Percentiles rank a stretch among this genome's conserved stretches.
Evolutionary conservation across 495 filamentous ascomycete species (phyloP).

Genomic region (Astrothelium subdiscretum): DNA sequence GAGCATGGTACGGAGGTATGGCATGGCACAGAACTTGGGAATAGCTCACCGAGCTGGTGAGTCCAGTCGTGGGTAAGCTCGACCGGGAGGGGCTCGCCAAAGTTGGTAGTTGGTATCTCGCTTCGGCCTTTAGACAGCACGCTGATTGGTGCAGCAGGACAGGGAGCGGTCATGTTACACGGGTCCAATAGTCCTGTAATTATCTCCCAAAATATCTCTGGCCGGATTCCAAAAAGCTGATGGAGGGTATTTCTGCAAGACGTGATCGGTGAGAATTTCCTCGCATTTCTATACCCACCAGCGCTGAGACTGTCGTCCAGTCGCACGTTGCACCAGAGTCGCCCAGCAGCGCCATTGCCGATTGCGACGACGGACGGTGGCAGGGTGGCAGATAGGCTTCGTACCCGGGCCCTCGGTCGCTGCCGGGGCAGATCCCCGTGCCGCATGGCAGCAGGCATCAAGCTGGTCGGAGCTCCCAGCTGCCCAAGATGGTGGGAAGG

Average conservation of each 20-base stretch:
- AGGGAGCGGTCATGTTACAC: neutral
- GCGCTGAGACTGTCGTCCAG: neutral
- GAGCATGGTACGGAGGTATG: neutral
- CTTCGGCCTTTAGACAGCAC: neutral
- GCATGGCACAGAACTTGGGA: neutral
- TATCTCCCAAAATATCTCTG: neutral
- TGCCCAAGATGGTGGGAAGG: neutral
- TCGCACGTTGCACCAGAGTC: conserved; percentile 1
- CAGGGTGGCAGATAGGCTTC: neutral
- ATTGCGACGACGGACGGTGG: conserved; percentile 1
- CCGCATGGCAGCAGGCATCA: conserved; percentile 2
- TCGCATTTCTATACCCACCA: neutral
- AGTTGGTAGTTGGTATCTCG: neutral
- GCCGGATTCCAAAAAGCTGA: neutral
- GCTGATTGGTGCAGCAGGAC: neutral
- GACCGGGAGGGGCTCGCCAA: neutral
- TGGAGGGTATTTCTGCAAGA: neutral
- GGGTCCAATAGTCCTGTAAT: conserved; percentile 3
- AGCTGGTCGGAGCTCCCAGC: conserved; percentile 1
- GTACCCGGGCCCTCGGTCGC: neutral
- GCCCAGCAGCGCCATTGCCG: conserved; percentile 1
- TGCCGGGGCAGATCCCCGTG: conserved; percentile 1
- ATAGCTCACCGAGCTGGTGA: neutral
- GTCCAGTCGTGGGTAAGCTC: neutral
- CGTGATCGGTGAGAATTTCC: neutral